phyloP scores from a whole-genome alignment of 768 basidiomycete genomes.

The Leccinum subgranulosum region DNA sequence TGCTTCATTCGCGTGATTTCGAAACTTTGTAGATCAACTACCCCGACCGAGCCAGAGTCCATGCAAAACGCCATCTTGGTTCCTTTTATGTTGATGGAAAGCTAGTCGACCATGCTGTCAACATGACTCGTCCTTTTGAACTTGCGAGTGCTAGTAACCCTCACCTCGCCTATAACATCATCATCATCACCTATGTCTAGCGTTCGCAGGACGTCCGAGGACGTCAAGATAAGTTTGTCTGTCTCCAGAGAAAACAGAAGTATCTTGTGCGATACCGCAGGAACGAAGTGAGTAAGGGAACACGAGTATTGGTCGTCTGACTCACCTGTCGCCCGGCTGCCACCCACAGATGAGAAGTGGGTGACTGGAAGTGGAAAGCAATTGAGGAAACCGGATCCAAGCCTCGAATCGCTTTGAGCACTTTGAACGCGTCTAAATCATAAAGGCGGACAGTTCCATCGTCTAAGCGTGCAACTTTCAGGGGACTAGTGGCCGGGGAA shows the following conservation, averaged over 20 bases:
- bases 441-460: slow-evolving; percentile 73
- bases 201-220: slow-evolving; percentile 44
- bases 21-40: slow-evolving; percentile 54
- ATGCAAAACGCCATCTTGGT: slow-evolving; percentile 61
- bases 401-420: slow-evolving; percentile 59
- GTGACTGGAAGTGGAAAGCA: slow-evolving; percentile 40
- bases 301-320: neutral
- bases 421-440: slow-evolving; percentile 54
- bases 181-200: slow-evolving; percentile 50
- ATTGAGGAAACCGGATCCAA: slow-evolving; percentile 66
- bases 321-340: slow-evolving; percentile 59
- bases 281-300: neutral
- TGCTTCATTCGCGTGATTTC: slow-evolving; percentile 54
- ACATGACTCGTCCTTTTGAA: slow-evolving; percentile 21
- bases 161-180: slow-evolving; percentile 68
- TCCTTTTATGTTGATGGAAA: slow-evolving; percentile 54
- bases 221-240: slow-evolving; percentile 50
- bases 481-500: neutral
- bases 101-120: slow-evolving; percentile 45
- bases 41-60: slow-evolving; percentile 67
- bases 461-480: slow-evolving; percentile 35
- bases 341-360: slow-evolving; percentile 57
- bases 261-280: slow-evolving; percentile 9
- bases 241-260: slow-evolving; percentile 45
- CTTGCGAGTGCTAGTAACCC: neutral